Evolutionary conservation across 768 basidiomycete species (phyloP).

Genomic region (Mycena pura): DNA sequence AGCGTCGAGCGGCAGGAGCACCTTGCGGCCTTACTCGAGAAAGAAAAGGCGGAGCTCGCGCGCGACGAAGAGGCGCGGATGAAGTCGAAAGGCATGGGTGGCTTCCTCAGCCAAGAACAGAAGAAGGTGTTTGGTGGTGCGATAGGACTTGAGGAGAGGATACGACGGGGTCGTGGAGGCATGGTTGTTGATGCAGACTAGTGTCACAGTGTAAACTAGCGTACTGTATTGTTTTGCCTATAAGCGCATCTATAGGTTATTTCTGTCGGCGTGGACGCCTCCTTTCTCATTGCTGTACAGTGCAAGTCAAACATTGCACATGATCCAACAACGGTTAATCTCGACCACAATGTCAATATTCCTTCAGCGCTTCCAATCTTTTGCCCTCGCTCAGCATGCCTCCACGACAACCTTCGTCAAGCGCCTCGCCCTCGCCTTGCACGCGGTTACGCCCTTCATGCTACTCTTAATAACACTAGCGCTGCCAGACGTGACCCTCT

Average conservation of each 20-base stretch:
- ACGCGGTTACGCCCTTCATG: no score
- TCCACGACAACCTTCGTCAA: no score
- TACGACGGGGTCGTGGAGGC: slow-evolving; percentile 73
- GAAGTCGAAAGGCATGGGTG: slow-evolving; percentile 80
- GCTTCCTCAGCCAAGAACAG: slow-evolving; percentile 83
- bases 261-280: no score
- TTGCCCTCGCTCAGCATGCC: no score
- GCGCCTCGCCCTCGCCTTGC: no score
- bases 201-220: slow-evolving; percentile 16
- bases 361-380: no score
- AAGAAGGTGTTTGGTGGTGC: slow-evolving; percentile 83
- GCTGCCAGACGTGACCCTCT: no score
- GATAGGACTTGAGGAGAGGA: slow-evolving; percentile 81
- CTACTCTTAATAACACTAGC: no score
- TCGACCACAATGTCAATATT: no score
- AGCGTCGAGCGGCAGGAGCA: slow-evolving; percentile 74
- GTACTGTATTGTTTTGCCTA: background rate
- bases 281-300: no score
- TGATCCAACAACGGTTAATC: no score
- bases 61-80: slow-evolving; percentile 70
- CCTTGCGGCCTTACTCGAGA: slow-evolving; percentile 69
- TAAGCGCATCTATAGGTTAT: background rate
- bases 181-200: slow-evolving; percentile 71
- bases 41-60: slow-evolving; percentile 80
- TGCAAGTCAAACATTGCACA: no score